These are phyloP conservation scores for Picea abies DNA, from an alignment of 83 land plant species.

Conservation along the genomic window DNA sequence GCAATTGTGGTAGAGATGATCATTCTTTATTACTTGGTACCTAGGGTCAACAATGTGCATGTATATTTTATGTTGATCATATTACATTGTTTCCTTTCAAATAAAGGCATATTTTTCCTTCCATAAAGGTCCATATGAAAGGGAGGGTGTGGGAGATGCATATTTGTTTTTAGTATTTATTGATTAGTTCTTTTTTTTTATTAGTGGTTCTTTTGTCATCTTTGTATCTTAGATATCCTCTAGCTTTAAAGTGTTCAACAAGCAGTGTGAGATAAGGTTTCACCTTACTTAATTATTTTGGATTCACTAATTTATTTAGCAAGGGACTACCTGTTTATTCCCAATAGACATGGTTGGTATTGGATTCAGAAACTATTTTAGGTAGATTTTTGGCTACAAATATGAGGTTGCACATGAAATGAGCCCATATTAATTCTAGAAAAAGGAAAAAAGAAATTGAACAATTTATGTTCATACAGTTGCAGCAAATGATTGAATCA, in stretches of 20 bases:
- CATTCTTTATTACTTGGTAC: constrained; percentile 16
- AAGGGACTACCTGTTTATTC: neutral
- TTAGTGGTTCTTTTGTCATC: constrained; percentile 6
- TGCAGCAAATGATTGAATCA: no score
- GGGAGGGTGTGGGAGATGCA: constrained; percentile 1
- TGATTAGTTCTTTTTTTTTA: constrained; percentile 5
- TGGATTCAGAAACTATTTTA: no score
- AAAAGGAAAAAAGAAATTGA: no score
- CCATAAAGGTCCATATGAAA: constrained; percentile 9
- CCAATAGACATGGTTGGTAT: neutral
- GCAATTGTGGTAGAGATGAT: neutral
- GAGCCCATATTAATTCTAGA: no score
- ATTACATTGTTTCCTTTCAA: constrained; percentile 12
- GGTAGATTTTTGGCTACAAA: no score
- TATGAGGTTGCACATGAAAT: no score
- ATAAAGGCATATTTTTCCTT: constrained; percentile 10
- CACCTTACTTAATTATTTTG: constrained; percentile 13
- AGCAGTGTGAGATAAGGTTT: constrained; percentile 4
- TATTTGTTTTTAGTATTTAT: constrained; percentile 4
- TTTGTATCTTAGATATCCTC: constrained; percentile 3
- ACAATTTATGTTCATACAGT: no score
- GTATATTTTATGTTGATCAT: constrained; percentile 14
- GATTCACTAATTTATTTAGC: constrained; percentile 8
- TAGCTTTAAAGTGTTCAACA: constrained; percentile 4
- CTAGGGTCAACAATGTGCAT: constrained; percentile 8